Conservation (phyloP, 306 rosid genomes). For the Luffa aegyptiaca region DNA sequence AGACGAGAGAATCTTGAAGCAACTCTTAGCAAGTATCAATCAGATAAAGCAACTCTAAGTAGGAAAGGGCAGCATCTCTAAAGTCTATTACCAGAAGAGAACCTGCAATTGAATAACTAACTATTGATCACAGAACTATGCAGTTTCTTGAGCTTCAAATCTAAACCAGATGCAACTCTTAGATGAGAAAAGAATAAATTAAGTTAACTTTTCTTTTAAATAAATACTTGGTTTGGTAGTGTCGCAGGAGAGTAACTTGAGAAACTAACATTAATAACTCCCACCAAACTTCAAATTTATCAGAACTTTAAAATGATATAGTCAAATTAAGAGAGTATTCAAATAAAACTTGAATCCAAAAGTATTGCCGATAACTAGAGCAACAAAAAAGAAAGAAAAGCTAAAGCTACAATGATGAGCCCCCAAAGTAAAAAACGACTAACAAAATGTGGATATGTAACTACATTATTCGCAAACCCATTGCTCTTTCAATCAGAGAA, state of each 20-base stretch:
- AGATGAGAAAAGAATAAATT: not conserved
- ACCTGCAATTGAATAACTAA: not conserved
- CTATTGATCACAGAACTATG: not conserved
- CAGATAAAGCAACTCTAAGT: not conserved
- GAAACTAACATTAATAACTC: not conserved
- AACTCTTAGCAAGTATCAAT: not conserved
- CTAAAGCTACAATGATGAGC: not conserved
- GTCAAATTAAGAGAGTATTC: not conserved
- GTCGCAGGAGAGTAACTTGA: not conserved
- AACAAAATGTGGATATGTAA: not conserved
- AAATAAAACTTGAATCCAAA: not conserved
- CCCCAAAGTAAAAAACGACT: not conserved
- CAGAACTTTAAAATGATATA: not conserved
- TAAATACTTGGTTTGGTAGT: not conserved
- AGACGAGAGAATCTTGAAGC: not conserved
- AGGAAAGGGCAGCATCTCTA: not conserved
- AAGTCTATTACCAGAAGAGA: not conserved
- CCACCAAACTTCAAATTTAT: not conserved
- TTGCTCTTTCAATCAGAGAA: slow-evolving; percentile 11
- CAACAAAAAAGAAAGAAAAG: not conserved
- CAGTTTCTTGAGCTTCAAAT: not conserved
- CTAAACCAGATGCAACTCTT: not conserved
- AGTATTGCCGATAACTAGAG: not conserved
- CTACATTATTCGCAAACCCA: slow-evolving; percentile 5
- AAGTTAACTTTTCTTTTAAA: not conserved